Evolutionary conservation across 192 early-diverging fungal genomes (phyloP).

Genomic region (Coemansia sp.): DNA sequence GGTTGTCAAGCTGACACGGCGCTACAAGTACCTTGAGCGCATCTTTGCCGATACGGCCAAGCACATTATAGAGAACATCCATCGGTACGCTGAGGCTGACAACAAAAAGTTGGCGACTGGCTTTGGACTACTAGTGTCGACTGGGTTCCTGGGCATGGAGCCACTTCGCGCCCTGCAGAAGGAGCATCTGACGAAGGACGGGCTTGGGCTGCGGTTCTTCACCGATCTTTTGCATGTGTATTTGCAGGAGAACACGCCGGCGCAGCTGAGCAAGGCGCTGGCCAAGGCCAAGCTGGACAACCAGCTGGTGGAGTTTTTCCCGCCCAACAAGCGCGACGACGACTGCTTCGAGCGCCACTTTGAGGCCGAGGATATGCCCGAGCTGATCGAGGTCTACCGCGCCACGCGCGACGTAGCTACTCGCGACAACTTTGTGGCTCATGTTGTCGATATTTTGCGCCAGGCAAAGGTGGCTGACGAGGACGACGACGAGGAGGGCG

Average conservation of each 20-base stretch:
- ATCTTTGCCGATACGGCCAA: slow-evolving; percentile 80
- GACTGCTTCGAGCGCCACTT: slow-evolving; percentile 90
- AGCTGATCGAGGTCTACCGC: slow-evolving; percentile 77
- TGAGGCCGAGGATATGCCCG: slow-evolving; percentile 89
- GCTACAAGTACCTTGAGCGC: slow-evolving; percentile 92
- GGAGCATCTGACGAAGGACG: slow-evolving; percentile 95
- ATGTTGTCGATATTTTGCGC: slow-evolving; percentile 63
- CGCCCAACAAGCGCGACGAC: slow-evolving; percentile 83
- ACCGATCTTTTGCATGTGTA: slow-evolving; percentile 81
- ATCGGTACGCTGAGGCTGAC: slow-evolving; percentile 81
- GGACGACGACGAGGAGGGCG: slow-evolving; percentile 25
- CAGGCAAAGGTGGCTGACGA: slow-evolving; percentile 19
- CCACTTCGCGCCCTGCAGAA: slow-evolving; percentile 79
- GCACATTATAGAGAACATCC: slow-evolving; percentile 86
- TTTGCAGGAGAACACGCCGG: slow-evolving; percentile 71
- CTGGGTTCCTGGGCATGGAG: slow-evolving; percentile 65
- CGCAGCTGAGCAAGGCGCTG: slow-evolving; percentile 73
- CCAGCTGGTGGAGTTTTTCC: slow-evolving; percentile 87
- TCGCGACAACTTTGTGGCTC: slow-evolving; percentile 65
- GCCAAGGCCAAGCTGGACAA: slow-evolving; percentile 61
- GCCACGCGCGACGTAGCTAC: slow-evolving; percentile 66
- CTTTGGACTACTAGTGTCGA: slow-evolving; percentile 70
- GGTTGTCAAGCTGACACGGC: slow-evolving; percentile 85
- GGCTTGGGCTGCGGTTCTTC: slow-evolving; percentile 77
- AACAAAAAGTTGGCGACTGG: slow-evolving; percentile 77